Percentiles rank a stretch among this genome's conserved stretches.
These are phyloP conservation scores for Colletotrichum costaricense DNA, from an alignment of 2,329 filamentous ascomycete genomes.

Conservation along the genomic window DNA sequence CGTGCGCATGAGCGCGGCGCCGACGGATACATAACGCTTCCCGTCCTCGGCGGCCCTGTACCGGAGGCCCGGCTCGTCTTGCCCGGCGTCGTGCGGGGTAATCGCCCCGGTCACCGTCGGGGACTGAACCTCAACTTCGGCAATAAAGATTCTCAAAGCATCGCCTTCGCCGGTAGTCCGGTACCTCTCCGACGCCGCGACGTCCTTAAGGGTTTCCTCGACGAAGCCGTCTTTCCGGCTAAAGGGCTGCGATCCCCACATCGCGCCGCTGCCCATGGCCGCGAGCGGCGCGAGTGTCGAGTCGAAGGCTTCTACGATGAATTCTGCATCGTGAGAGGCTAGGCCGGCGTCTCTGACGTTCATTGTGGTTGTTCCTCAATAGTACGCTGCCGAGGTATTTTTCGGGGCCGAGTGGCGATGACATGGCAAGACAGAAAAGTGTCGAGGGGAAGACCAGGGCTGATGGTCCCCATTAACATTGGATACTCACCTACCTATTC, in stretches of 20 bases:
- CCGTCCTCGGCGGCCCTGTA: slow-evolving; percentile 8
- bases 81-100: background rate
- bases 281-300: slow-evolving; percentile 43
- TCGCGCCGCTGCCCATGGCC: slow-evolving; percentile 41
- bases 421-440: background rate
- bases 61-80: background rate
- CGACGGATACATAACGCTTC: slow-evolving; percentile 15
- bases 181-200: slow-evolving; percentile 41
- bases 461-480: background rate
- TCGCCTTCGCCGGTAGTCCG: slow-evolving; percentile 37
- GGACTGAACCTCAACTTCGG: slow-evolving; percentile 40
- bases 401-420: background rate
- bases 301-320: slow-evolving; percentile 45
- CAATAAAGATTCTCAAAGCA: slow-evolving; percentile 42
- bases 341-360: slow-evolving; percentile 39
- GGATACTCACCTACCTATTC: background rate
- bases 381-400: rapidly evolving
- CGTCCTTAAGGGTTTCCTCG: slow-evolving; percentile 37
- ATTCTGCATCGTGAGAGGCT: slow-evolving; percentile 41
- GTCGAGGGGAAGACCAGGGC: background rate
- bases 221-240: slow-evolving; percentile 39
- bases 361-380: slow-evolving; percentile 9
- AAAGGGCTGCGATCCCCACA: slow-evolving; percentile 44
- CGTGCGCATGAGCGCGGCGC: slow-evolving; percentile 14
- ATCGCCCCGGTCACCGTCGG: background rate